Conservation (phyloP, 2,329 filamentous ascomycete species). For the Lizonia empirigonia region DNA sequence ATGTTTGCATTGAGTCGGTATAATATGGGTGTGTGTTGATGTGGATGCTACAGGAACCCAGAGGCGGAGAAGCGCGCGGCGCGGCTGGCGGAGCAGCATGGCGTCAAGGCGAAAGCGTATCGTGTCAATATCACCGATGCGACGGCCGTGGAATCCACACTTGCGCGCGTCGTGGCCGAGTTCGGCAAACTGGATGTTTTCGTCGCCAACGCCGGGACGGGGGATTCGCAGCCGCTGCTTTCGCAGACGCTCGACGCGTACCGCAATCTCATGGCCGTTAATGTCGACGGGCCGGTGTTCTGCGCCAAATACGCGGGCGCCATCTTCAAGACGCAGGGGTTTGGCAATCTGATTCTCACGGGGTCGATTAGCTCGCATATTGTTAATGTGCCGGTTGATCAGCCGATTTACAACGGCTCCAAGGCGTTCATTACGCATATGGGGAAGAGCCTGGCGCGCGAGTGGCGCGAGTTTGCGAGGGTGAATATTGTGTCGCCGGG, state of each 20-base stretch:
- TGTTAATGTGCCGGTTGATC: conserved; percentile 78
- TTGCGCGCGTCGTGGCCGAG: conserved; percentile 67
- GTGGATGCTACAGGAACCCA: conserved; percentile 55
- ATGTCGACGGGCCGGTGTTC: conserved; percentile 67
- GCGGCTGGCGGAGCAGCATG: conserved; percentile 61
- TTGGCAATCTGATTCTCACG: conserved; percentile 67
- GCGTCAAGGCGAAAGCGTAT: conserved; percentile 68
- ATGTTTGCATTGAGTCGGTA: conserved; percentile 54
- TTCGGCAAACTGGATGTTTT: conserved; percentile 71
- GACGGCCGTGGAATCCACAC: conserved; percentile 59
- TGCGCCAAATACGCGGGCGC: conserved; percentile 51
- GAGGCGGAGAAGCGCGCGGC: conserved; percentile 65
- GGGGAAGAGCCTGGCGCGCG: conserved; percentile 65
- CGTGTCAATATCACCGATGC: conserved; percentile 63
- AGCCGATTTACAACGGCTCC: conserved; percentile 52
- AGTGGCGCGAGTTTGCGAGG: conserved; percentile 70
- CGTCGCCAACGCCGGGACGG: conserved; percentile 70
- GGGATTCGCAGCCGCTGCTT: conserved; percentile 61
- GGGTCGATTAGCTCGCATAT: conserved; percentile 74
- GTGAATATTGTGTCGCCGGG: conserved; percentile 70
- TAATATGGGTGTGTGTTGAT: too few relatives aligned
- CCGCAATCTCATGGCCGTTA: conserved; percentile 67
- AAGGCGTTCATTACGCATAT: conserved; percentile 69
- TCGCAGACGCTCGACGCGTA: conserved; percentile 67
- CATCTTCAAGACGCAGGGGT: conserved; percentile 52